phyloP scores from a whole-genome alignment of 129 eudicot genomes.

The Logfia minima region DNA sequence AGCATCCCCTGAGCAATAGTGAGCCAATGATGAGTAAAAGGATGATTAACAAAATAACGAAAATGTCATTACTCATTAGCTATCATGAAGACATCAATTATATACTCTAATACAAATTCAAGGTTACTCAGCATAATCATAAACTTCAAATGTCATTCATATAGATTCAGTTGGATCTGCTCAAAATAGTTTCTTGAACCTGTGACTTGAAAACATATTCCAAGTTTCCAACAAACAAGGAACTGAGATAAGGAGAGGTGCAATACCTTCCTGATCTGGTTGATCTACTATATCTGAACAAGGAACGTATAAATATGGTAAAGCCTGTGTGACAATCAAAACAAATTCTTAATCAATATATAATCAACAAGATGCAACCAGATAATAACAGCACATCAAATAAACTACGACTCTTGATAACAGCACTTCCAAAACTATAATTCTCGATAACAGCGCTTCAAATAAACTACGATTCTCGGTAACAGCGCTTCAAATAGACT shows the following conservation, averaged over 20 bases:
- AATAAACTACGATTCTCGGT: too few relatives aligned
- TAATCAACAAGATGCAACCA: slow-evolving; percentile 4
- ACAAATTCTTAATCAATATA: slow-evolving; percentile 13
- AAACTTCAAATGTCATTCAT: slow-evolving; percentile 14
- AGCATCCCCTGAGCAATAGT: slow-evolving; percentile 48
- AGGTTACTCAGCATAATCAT: neutral
- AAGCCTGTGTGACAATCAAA: slow-evolving; percentile 61
- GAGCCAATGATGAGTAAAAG: slow-evolving; percentile 10
- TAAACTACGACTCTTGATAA: neutral
- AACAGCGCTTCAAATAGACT: too few relatives aligned
- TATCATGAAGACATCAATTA: neutral
- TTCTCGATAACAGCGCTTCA: too few relatives aligned
- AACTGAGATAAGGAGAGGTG: slow-evolving; percentile 3
- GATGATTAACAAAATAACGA: neutral
- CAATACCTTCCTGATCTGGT: slow-evolving; percentile 61
- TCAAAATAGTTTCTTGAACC: slow-evolving; percentile 5
- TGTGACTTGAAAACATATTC: neutral
- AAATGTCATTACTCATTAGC: slow-evolving; percentile 15
- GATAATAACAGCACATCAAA: neutral
- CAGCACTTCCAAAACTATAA: too few relatives aligned
- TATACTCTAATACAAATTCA: neutral
- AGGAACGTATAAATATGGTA: slow-evolving; percentile 87
- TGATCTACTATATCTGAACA: slow-evolving; percentile 63
- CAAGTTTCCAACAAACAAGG: neutral
- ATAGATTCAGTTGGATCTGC: neutral